These are phyloP conservation scores for Neolecta irregularis DNA, from an alignment of 1,139 yeast species.

Conservation along the genomic window DNA sequence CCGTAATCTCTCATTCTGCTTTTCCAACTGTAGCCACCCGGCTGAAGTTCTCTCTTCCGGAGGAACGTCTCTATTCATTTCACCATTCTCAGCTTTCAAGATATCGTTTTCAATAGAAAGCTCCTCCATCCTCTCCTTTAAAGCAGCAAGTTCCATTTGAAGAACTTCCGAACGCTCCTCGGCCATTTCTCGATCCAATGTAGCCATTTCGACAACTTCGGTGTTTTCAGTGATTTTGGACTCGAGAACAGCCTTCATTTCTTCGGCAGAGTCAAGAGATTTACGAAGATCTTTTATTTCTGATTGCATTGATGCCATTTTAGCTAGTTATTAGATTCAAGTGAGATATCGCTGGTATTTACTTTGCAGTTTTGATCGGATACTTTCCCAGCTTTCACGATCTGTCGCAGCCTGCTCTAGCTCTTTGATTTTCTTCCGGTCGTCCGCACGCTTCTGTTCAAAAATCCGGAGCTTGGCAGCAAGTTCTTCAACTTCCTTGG, in stretches of 20 bases:
- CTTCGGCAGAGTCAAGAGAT: slow-evolving; percentile 18
- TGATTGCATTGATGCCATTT: slow-evolving; percentile 24
- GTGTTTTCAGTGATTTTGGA: slow-evolving; percentile 25
- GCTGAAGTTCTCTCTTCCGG: slow-evolving; percentile 19
- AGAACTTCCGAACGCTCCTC: slow-evolving; percentile 31
- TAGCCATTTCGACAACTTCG: slow-evolving; percentile 37
- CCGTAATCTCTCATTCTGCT: slow-evolving; percentile 29
- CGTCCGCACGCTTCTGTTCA: slow-evolving; percentile 23
- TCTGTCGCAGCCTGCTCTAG: slow-evolving; percentile 21
- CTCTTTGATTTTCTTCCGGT: slow-evolving; percentile 18
- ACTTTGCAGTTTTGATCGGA: slow-evolving; percentile 34
- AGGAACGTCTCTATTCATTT: slow-evolving; percentile 16
- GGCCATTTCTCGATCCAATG: slow-evolving; percentile 41
- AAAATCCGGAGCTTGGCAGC: slow-evolving; percentile 21
- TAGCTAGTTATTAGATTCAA: slow-evolving; percentile 14
- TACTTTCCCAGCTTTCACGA: slow-evolving; percentile 23
- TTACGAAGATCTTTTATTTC: slow-evolving; percentile 23
- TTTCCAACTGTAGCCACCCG: slow-evolving; percentile 14
- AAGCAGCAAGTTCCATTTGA: slow-evolving; percentile 20
- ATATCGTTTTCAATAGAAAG: slow-evolving; percentile 27
- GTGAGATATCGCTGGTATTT: slow-evolving; percentile 22
- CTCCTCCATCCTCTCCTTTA: slow-evolving; percentile 28
- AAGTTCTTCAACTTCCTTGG: slow-evolving; percentile 20
- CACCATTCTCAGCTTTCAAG: slow-evolving; percentile 16
- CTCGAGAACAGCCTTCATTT: slow-evolving; percentile 24